Evolutionary conservation across 2,329 filamentous ascomycete species (phyloP).

Genomic region (Neopestalotiopsis sp.): DNA sequence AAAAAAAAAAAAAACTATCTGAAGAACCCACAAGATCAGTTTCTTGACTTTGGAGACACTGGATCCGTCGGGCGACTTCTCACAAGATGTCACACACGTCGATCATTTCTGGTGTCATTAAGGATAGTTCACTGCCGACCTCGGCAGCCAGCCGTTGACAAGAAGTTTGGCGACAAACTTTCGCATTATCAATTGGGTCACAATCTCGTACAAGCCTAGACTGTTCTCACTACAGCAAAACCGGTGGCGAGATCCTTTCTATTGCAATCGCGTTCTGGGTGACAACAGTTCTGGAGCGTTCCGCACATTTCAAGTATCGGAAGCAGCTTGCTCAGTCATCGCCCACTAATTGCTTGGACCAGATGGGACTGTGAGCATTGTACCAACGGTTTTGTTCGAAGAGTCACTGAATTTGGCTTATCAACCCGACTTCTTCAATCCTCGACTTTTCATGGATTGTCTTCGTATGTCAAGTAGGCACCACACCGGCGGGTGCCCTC

Average conservation of each 20-base stretch:
- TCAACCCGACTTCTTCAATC: neutral
- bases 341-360: neutral
- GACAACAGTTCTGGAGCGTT: neutral
- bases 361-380: neutral
- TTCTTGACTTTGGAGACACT: neutral
- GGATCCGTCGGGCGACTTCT: neutral
- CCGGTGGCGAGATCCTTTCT: neutral
- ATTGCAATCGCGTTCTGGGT: neutral
- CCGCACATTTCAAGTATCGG: neutral
- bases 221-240: neutral
- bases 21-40: neutral
- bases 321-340: neutral
- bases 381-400: neutral
- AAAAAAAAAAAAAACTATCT: neutral
- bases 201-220: neutral
- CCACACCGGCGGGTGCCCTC: neutral
- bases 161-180: neutral
- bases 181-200: neutral
- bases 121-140: neutral
- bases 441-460: neutral
- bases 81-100: neutral
- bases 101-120: conserved; percentile 1
- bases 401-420: neutral
- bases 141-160: neutral
- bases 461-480: neutral